These are phyloP conservation scores for Voacanga thouarsii DNA, from an alignment of 257 asterid species.

Conservation along the genomic window DNA sequence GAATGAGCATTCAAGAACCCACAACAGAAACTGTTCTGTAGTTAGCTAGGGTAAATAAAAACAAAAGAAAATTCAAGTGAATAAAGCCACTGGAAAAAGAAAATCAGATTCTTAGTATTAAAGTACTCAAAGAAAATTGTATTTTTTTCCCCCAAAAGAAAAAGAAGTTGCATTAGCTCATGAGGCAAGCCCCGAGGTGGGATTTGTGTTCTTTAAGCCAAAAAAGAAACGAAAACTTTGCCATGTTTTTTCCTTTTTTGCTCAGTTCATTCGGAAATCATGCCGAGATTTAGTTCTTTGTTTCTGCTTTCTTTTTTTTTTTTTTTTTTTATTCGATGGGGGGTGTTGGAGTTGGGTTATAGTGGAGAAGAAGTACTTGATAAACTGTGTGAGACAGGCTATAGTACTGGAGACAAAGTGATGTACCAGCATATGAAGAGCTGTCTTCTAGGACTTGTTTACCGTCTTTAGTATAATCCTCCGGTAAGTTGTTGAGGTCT, in stretches of 20 bases:
- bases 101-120: neutral
- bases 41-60: neutral
- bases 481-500: conserved; percentile 98
- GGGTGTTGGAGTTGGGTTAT: neutral
- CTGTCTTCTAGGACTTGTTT: conserved; percentile 61
- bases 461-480: conserved; percentile 64
- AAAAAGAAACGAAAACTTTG: neutral
- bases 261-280: neutral
- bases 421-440: conserved; percentile 79
- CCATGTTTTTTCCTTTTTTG: neutral
- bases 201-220: neutral
- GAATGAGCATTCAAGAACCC: neutral
- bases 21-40: neutral
- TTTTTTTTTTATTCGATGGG: neutral
- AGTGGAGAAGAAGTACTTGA: conserved; percentile 1
- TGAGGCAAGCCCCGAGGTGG: neutral
- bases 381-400: conserved; percentile 11
- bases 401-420: conserved; percentile 27
- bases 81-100: neutral
- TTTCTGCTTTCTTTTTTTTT: neutral
- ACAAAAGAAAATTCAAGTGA: neutral
- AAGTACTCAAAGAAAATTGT: neutral
- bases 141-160: neutral
- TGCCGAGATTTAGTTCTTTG: neutral
- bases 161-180: neutral